Base-by-base conservation (phyloP, 805 yeast species). In the Lipomyces yamadae region DNA sequence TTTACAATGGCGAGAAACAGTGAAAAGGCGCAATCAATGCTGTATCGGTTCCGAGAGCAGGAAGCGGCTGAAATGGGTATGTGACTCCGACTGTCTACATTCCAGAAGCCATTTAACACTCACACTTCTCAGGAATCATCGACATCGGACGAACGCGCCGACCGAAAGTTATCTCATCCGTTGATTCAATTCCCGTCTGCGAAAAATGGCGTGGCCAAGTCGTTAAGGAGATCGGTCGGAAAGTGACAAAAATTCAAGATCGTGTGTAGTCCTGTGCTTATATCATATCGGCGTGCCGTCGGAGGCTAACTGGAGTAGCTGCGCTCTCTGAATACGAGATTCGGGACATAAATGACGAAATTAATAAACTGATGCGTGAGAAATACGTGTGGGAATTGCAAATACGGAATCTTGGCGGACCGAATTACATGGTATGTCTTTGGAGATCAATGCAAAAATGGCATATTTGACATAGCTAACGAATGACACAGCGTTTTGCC, bases 321-420 rank as follows among this genome's bases (percentile, higher is more conserved):
- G 74, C 83, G 2, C 71, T 86, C 30, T 82, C 84, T n/a, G 91
- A 88, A 34, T 78, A 78, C 39, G 89, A 88, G 71, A 77, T 93
- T 1, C 78, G 95, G 57, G 93, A 88, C 52, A 74, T 90, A 34
- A 93, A 92, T 74, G 97, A 91, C 71, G 84, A 85, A 57, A 76
- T 91, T 63, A 92, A 91, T 73, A 84, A 83, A 62, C 78, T 90
- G 11, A 80, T 88, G 76, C 80, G 82, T 39, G 96, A 92, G 76
- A 86, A 86, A 69, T 76, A 83, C 52, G 85, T 88, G 0, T 93
- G 97, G 97, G 97, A 92, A 69, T 79, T 86, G 68, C 89, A 87
- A 64, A 88, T 92, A 55, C 81, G 81, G 62, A 82, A 84, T 8
- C 78, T 92, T 0, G 94, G 94, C 1, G 97, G 97, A 0, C 87